Base-by-base conservation (phyloP, 2,329 filamentous ascomycete species). In the Cytospora mali region DNA sequence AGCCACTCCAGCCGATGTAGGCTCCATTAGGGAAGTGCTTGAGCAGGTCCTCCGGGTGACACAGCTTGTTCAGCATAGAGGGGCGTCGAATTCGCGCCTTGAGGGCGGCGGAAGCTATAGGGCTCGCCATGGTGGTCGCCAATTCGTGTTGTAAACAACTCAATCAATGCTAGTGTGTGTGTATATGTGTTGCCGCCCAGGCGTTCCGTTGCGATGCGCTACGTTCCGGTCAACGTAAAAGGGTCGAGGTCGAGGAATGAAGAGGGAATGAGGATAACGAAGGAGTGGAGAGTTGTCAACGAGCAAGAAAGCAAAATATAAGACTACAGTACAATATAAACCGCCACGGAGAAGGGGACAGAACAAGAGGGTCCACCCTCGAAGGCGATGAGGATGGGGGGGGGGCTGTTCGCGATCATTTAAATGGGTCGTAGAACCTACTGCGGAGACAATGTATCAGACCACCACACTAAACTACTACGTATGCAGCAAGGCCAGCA, bases 1-100 rank as follows among this genome's bases (percentile, higher is more conserved):
- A 96, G 39, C 92, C 92, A 67, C 88, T 92, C 92, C 92, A 96
- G 71, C 92, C 93, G 70, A 96, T 86, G 76, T 95, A 95, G n/a
- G 90, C 78, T 72, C 88, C 88, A 80, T 95, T 86, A 67, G 92
- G 92, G 71, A 96, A 96, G 69, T 91, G 83, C 67, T 90, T 83
- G 64, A 96, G 83, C 67, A 96, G 77, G 74, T 96, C 92, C 75
- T 95, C 86, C 42, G 92, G 86, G 70, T 87, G 87, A 70, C 88
- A 87, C 64, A 96, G 81, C 82, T 94, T 96, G 71, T 87, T 88
- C 62, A 96, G 83, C 76, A 94, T 88, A 49, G 89, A 90, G 25
- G 92, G 88, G 68, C 91, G 85, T 69, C 88, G 81, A 66, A 95
- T 83, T 69, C 92, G 89, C 71, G 88, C 85, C 80, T 88, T 91